A percentile compares a stretch with the other conserved stretches of the same genome.
Conservation (phyloP, 2,329 filamentous ascomycete species). For the Phaeoacremonium minimum region DNA sequence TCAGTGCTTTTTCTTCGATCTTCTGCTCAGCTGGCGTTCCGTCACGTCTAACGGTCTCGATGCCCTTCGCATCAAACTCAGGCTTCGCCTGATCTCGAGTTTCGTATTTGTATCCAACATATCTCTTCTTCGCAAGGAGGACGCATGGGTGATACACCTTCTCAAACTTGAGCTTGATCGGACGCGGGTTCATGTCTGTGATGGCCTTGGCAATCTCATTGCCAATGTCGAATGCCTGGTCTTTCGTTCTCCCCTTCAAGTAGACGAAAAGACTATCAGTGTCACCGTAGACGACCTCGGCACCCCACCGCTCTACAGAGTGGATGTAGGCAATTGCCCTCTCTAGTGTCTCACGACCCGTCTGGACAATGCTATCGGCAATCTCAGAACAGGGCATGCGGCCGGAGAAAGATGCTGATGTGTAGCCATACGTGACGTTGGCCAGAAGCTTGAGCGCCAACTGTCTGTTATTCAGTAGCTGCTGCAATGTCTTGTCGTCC, state of each 20-base stretch:
- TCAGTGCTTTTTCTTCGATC: constrained; percentile 89
- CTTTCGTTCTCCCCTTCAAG: constrained; percentile 78
- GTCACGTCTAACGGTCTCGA: constrained; percentile 93
- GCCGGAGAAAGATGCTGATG: constrained; percentile 92
- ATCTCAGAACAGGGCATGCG: constrained; percentile 98
- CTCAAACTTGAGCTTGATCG: constrained; percentile 95
- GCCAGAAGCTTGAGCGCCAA: constrained; percentile 91
- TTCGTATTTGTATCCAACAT: constrained; percentile 98
- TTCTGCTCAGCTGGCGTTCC: constrained; percentile 94
- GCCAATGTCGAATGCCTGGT: constrained; percentile 88
- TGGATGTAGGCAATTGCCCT: constrained; percentile 92
- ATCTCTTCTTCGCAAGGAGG: constrained; percentile 92
- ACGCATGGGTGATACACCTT: constrained; percentile 97
- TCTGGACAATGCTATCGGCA: constrained; percentile 96
- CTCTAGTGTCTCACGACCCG: constrained; percentile 89
- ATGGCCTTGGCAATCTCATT: constrained; percentile 86
- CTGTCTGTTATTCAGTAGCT: constrained; percentile 87
- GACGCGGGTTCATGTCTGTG: constrained; percentile 84
- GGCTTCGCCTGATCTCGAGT: constrained; percentile 68
- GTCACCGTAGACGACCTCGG: constrained; percentile 96
- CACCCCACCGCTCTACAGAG: constrained; percentile 79
- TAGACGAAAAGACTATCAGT: constrained; percentile 94
- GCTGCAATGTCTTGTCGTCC: constrained; percentile 79
- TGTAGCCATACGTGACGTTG: constrained; percentile 99
- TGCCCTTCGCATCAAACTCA: constrained; percentile 96